phyloP scores from a whole-genome alignment of 192 early-diverging fungal genomes.

The Phycomyces nitens region DNA sequence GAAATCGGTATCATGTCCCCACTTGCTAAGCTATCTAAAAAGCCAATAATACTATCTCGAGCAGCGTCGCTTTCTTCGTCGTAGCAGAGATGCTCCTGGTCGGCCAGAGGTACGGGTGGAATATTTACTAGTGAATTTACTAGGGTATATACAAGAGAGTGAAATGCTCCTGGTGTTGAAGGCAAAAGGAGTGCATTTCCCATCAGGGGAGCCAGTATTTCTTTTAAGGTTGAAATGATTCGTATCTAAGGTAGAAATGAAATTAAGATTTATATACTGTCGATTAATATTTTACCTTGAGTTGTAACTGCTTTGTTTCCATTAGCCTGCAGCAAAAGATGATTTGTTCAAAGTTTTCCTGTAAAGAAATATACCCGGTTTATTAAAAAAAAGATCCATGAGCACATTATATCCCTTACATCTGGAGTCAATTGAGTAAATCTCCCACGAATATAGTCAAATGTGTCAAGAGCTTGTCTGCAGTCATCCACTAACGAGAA shows the following conservation, averaged over 20 bases:
- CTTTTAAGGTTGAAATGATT: conserved; percentile 22
- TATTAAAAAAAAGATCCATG: background rate
- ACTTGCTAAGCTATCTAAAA: conserved; percentile 18
- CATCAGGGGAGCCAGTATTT: conserved; percentile 11
- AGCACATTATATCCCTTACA: conserved; percentile 12
- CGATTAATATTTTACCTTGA: conserved; percentile 22
- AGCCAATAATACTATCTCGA: conserved; percentile 9
- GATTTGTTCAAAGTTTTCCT: conserved; percentile 37
- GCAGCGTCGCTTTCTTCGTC: conserved; percentile 5
- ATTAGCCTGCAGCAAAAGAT: conserved; percentile 35
- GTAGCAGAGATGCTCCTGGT: too few relatives aligned
- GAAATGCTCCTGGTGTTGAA: conserved; percentile 26
- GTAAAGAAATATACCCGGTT: background rate
- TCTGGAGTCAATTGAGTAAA: conserved; percentile 19
- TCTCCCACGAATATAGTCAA: conserved; percentile 34
- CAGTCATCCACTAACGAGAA: conserved; percentile 26
- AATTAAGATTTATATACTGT: background rate
- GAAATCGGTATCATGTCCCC: conserved; percentile 9
- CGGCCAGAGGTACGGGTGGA: too few relatives aligned
- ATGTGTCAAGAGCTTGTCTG: conserved; percentile 33
- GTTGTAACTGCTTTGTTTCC: conserved; percentile 8
- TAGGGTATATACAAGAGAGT: conserved; percentile 37
- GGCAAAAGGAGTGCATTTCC: conserved; percentile 20
- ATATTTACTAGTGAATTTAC: conserved; percentile 22
- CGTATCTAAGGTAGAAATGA: conserved; percentile 18